A percentile compares a stretch with the other conserved stretches of the same genome.
phyloP scores from a whole-genome alignment of 192 early-diverging fungal species.

The Mortierella antarctica region DNA sequence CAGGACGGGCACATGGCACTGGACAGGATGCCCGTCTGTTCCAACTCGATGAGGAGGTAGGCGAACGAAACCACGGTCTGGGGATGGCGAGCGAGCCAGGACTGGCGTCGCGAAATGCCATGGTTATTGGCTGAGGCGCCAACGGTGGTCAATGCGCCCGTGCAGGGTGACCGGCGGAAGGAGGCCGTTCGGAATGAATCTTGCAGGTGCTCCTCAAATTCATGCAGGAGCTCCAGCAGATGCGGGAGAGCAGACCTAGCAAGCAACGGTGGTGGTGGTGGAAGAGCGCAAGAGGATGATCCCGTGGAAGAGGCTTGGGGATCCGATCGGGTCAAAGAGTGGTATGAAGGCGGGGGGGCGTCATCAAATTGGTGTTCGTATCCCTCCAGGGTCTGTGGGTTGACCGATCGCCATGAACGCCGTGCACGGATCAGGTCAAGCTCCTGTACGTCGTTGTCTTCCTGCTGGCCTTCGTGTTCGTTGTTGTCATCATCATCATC shows the following conservation, averaged over 20 bases:
- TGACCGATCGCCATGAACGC: not conserved
- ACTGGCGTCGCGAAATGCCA: constrained; percentile 2
- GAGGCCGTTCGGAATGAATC: not conserved
- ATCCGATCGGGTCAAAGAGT: constrained; percentile 13
- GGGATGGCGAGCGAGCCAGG: constrained; percentile 21
- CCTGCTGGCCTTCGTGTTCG: not conserved
- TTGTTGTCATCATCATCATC: constrained; percentile 8
- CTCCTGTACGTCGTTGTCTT: not conserved
- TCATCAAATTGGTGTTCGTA: constrained; percentile 33
- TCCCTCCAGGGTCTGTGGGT: constrained; percentile 21
- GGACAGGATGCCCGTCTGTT: constrained; percentile 28
- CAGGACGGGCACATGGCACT: constrained; percentile 18
- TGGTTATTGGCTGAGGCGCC: not conserved
- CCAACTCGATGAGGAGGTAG: constrained; percentile 35
- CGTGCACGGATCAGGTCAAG: no score
- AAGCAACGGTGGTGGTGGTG: not conserved
- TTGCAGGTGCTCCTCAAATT: constrained; percentile 22
- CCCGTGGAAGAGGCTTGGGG: not conserved
- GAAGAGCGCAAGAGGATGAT: not conserved
- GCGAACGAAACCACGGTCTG: constrained; percentile 31
- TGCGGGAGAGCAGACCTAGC: not conserved
- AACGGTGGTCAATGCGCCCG: not conserved
- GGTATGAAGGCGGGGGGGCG: constrained; percentile 41
- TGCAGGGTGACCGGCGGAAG: not conserved
- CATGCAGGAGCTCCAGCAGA: constrained; percentile 22